phyloP scores from a whole-genome alignment of 2,329 filamentous ascomycete species.

The Keithomyces neogunnii region DNA sequence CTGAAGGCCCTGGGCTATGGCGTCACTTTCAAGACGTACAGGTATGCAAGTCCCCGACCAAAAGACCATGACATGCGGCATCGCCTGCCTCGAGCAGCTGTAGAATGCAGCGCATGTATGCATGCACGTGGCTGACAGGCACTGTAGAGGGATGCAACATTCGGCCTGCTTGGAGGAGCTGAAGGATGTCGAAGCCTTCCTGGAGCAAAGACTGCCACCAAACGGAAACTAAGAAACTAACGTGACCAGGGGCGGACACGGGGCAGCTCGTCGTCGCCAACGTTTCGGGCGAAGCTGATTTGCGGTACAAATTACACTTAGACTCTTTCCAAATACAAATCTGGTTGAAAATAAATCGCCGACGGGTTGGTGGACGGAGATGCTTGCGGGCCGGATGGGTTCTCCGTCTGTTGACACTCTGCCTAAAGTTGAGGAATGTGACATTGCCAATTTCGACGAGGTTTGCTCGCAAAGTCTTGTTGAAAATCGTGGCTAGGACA shows the following conservation, averaged over 20 bases:
- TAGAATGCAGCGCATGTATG: not conserved
- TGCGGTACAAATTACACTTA: not conserved
- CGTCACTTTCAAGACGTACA: slow-evolving; percentile 69
- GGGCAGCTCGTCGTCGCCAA: not conserved
- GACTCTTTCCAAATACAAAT: not conserved
- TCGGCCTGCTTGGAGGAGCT: slow-evolving; percentile 72
- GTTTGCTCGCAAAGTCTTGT: no score
- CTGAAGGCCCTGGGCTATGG: slow-evolving; percentile 63
- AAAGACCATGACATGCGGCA: no score
- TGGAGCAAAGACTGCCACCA: slow-evolving; percentile 37
- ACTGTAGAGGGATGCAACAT: slow-evolving; percentile 58
- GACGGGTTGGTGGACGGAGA: not conserved
- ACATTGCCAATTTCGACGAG: no score
- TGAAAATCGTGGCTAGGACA: no score
- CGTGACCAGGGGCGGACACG: not conserved
- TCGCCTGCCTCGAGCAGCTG: no score
- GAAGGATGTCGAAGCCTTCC: slow-evolving; percentile 63
- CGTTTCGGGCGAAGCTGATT: not conserved
- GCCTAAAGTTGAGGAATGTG: no score
- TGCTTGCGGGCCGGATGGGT: no score
- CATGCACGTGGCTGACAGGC: not conserved
- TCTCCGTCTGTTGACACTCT: no score
- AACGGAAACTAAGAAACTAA: slow-evolving; percentile 7
- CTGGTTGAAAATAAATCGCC: not conserved
- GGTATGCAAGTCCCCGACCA: slow-evolving; percentile 36